Percentiles rank a stretch among this genome's conserved stretches.
phyloP scores from a whole-genome alignment of 495 filamentous ascomycete genomes.

The Talaromyces borbonicus region DNA sequence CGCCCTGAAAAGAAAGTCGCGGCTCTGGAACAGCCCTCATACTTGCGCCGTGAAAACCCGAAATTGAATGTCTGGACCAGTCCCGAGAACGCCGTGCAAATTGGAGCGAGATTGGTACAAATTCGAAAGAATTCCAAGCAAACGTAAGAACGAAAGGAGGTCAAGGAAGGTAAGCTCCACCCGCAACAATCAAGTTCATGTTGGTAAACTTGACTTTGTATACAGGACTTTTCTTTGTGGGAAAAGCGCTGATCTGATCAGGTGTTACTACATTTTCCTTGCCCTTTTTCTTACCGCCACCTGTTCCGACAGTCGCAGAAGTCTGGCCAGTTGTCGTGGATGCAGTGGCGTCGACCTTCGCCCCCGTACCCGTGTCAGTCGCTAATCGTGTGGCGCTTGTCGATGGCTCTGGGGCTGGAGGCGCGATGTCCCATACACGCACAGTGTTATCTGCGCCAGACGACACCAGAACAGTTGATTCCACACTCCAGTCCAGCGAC shows the following conservation, averaged over 20 bases:
- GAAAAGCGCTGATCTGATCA: slow-evolving; percentile 87
- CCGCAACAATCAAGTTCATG: slow-evolving; percentile 86
- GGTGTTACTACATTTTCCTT: slow-evolving; percentile 86
- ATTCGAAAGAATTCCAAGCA: no score
- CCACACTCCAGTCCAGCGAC: slow-evolving; percentile 82
- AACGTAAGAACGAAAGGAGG: background rate
- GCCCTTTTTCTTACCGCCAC: slow-evolving; percentile 64
- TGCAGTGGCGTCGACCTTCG: slow-evolving; percentile 41
- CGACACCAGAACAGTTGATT: slow-evolving; percentile 78
- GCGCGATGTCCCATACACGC: slow-evolving; percentile 81
- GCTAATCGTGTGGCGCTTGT: slow-evolving; percentile 46
- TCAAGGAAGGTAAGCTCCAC: slow-evolving; percentile 69
- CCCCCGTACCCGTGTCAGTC: slow-evolving; percentile 41
- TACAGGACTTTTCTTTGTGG: slow-evolving; percentile 91
- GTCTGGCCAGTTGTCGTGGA: slow-evolving; percentile 25
- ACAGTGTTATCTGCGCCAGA: slow-evolving; percentile 90
- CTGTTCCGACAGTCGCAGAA: slow-evolving; percentile 32
- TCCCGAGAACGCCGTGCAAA: background rate
- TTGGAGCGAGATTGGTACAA: background rate
- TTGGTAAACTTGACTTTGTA: slow-evolving; percentile 88
- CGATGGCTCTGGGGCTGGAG: slow-evolving; percentile 44
- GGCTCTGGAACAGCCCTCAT: no score
- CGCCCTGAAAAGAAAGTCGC: background rate
- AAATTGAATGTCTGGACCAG: no score
- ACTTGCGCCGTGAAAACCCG: no score